Base-by-base conservation (phyloP, 306 rosid genomes). In the Castanospermum australe region DNA sequence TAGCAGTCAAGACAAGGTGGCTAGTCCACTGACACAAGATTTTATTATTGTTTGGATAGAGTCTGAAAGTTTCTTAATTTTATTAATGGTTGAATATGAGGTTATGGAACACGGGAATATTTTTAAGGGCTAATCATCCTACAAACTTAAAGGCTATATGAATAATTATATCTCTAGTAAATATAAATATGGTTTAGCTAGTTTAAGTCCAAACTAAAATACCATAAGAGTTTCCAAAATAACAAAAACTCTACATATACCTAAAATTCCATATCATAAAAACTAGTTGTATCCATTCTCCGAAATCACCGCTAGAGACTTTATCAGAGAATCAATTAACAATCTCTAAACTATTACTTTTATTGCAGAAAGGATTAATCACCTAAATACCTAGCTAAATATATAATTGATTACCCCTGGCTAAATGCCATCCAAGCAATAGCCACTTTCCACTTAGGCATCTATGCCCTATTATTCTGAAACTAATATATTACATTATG, bases 1-100 rank as follows among this genome's bases (percentile, higher is more conserved):
- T 22, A 7, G 71, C 66, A 63, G 72, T 62, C 70, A 63, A 78
- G 80, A 83, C 73, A 78, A 73, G 81, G 62, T 28, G 30, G 47
- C 64, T 71, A 60, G 22, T 44, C 22, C 69, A 18, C 38, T 63
- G 75, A 42, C 60, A 54, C 45, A 52, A 60, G 60, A 67, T 67
- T 56, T 54, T 77, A 74, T 61, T 20, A 61, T 32, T 62, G 35
- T 47, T 20, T 47, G 6, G 18, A 62, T n/a, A n/a, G 39, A 70
- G 11, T 51, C 38, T 14, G 25, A 20, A 47, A 41, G 14, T 51
- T 35, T 36, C 73, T n/a, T n/a, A n/a, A n/a, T 35, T 64, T 63
- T 50, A 52, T 50, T n/a, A 66, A 28, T n/a, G n/a, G n/a, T n/a
- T n/a, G n/a, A 64, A 65, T 65, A 35, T 50, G 54, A 41, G 62